phyloP scores from a whole-genome alignment of 2,329 filamentous ascomycete genomes.

The Microdochium paspali region DNA sequence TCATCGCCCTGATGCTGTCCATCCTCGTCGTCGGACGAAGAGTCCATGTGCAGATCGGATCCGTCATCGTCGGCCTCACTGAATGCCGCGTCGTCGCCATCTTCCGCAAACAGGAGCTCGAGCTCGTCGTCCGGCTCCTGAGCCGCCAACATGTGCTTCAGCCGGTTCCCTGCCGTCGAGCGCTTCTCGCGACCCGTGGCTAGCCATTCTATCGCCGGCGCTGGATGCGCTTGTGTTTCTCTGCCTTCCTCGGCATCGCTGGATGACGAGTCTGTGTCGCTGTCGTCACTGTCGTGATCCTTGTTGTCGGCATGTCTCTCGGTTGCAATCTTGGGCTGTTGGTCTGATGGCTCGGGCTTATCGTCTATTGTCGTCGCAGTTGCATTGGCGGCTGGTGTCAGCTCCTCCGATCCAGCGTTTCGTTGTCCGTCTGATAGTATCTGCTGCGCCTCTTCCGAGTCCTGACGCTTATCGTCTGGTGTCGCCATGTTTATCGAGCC shows the following conservation, averaged over 20 bases:
- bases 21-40: constrained; percentile 75
- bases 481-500: neutral
- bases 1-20: constrained; percentile 63
- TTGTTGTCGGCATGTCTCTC: constrained; percentile 27
- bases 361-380: too few species aligned
- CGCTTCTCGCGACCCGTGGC: constrained; percentile 66
- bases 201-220: constrained; percentile 50
- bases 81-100: constrained; percentile 60
- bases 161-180: constrained; percentile 75
- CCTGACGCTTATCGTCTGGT: neutral
- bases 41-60: constrained; percentile 79
- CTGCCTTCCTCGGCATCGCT: constrained; percentile 22
- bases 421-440: neutral
- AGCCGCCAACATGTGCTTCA: constrained; percentile 68
- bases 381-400: too few species aligned
- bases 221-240: constrained; percentile 13
- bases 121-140: constrained; percentile 62
- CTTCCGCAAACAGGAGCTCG: constrained; percentile 68
- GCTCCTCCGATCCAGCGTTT: too few species aligned
- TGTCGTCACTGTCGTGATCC: constrained; percentile 15
- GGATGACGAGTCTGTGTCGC: constrained; percentile 24
- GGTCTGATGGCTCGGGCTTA: too few species aligned
- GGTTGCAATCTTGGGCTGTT: constrained; percentile 24
- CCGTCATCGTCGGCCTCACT: constrained; percentile 56
- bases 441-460: neutral